Base-by-base conservation (phyloP, 2,329 filamentous ascomycete genomes). In the Cladosporium oxysporum region DNA sequence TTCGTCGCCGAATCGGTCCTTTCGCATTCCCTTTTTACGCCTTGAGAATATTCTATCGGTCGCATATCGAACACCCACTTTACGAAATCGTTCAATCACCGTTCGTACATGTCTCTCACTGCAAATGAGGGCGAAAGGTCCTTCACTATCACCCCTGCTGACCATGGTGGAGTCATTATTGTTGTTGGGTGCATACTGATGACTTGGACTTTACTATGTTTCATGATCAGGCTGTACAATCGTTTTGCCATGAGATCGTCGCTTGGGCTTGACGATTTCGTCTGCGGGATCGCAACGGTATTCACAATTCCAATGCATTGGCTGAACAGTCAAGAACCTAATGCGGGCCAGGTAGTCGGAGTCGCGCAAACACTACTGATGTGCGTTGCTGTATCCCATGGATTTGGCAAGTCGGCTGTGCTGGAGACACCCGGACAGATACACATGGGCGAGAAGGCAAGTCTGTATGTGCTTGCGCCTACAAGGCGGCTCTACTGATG, bases 151-250 rank as follows among this genome's bases (percentile, higher is more conserved):
- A 71, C 69, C 23, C 62, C 66, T 28, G 59, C 69, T 35, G 71
- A 71, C 35, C 71, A 71, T 69, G 70, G 71, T 62, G 71, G 71
- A 16, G 68, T 72, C 37, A 70, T 70, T 18, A 52, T 71, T 26
- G 69, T 69, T 21, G 66, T 72, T 41, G 69, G 70, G 37, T 71
- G 70, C 26, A 63, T 71, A 18, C 67, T 72, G 69, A 70, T 68
- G 26, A 71, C 69, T 10, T 72, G 69, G 69, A 69, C 68, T 5
- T 59, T 72, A 4, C 66, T 72, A 5, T 71, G 70, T 66, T 72
- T 70, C 41, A 59, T 70, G 33, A 66, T 71, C 23, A 65, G 71
- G 50, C 53, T 71, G 23, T 71, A 70, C 68, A 72, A 71, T 67
- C 63, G 71, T 33, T 67, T 66, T n/a, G 70, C 69, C 10, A 68